These are phyloP conservation scores for Penicillium cinerascens DNA, from an alignment of 495 filamentous ascomycete genomes.

Conservation along the genomic window DNA sequence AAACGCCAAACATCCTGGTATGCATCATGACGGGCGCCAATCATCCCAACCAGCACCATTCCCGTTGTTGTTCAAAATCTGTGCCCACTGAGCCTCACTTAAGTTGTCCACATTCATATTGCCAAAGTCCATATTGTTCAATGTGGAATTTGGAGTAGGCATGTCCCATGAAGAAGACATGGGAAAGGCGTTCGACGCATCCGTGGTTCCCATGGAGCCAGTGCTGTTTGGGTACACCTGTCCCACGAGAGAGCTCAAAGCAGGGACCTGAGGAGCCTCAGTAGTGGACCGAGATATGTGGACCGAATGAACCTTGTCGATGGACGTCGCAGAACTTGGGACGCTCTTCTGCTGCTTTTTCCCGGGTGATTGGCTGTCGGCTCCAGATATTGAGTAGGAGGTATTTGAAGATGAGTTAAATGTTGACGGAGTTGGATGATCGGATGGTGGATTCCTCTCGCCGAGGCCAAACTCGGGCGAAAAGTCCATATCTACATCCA, in stretches of 20 bases:
- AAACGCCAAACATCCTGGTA: neutral
- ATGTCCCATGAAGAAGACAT: slow-evolving; percentile 28
- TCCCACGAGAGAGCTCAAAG: slow-evolving; percentile 12
- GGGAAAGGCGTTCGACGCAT: slow-evolving; percentile 7
- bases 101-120: slow-evolving; percentile 23
- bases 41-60: slow-evolving; percentile 23
- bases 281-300: slow-evolving; percentile 13
- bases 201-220: slow-evolving; percentile 7
- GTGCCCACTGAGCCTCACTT: slow-evolving; percentile 37
- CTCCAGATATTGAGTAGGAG: slow-evolving; percentile 27
- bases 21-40: slow-evolving; percentile 24
- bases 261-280: slow-evolving; percentile 9
- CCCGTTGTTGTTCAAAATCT: slow-evolving; percentile 23
- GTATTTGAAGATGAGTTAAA: slow-evolving; percentile 37
- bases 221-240: slow-evolving; percentile 14
- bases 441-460: slow-evolving; percentile 31
- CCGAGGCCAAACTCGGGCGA: slow-evolving; percentile 27
- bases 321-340: slow-evolving; percentile 9
- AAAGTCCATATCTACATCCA: slow-evolving; percentile 32
- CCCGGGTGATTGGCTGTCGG: slow-evolving; percentile 20
- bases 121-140: slow-evolving; percentile 19
- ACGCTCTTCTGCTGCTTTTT: slow-evolving; percentile 17
- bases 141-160: slow-evolving; percentile 10
- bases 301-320: slow-evolving; percentile 15
- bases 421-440: slow-evolving; percentile 35